Base-by-base conservation (phyloP, 805 yeast species). In the Hanseniaspora nectarophila region DNA sequence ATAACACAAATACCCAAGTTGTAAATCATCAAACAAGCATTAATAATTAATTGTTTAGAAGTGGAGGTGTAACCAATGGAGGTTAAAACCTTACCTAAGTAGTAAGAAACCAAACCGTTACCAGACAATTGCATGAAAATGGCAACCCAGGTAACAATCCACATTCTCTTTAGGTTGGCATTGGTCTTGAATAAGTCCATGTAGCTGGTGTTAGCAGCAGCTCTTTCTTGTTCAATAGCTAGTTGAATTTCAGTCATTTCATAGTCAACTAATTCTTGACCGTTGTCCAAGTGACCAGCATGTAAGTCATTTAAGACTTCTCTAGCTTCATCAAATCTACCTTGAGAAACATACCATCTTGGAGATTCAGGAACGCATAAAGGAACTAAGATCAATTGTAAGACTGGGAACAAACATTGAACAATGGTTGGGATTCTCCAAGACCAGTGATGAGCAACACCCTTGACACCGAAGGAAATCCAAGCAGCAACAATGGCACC, bases 351-450 rank as follows among this genome's bases (percentile, higher is more conserved):
- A 45, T 67, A 66, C 58, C 54, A 75, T 59, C 78, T 65, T 55
- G 79, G 79, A 15, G 74, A 70, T 59, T 75, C 78, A 21, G 80
- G 80, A 51, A 73, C 67, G 43, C 63, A 58, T 15, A 67, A 69
- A 12, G 55, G 75, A 62, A 61, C 70, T 67, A 69, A 59, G 2
- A 56, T 2, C 9, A 68, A 21, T 58, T 74, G 78, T 23, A 72
- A 16, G 2, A 70, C 23, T 2, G 82, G 79, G 56, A 73, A 64
- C 16, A 67, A 59, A 39, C 73, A 76, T 63, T 78, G 82, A 39
- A 77, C 54, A 47, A 69, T 69, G 12, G 78, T 68, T 37, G 82
- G 82, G 51, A 77, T 65, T 64, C 77, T 73, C 81, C 81, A 77
- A 26, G 72, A 65, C 69, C 72, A 70, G 35, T 65, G 59, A 43